Base-by-base conservation (phyloP, 805 yeast species). In the Metschnikowia sp. region DNA sequence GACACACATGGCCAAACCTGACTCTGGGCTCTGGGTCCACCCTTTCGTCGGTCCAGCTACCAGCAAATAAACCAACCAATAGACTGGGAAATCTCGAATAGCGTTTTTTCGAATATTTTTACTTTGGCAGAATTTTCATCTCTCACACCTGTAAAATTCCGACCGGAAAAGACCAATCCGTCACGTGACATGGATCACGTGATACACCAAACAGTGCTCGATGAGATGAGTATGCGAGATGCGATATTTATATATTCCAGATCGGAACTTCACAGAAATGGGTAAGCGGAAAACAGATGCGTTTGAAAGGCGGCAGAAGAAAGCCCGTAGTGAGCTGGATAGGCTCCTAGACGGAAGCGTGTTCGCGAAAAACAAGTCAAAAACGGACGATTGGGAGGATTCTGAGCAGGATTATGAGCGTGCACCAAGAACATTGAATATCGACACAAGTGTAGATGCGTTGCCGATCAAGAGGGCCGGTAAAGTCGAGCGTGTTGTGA, bases 381-480 rank as follows among this genome's bases (percentile, higher is more conserved):
- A 52, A 15, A 58, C 63, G 13, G 64, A 57, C 6, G 56, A 76
- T 48, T 81, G 84, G 85, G 88, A 83, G n/a, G 44, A 84, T 47
- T 84, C 79, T 49, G 95, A 88, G 57, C 87, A 83, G 58, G 91
- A 81, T 46, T 90, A 88, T 57, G 98, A 91, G 62, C 66, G 74
- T 54, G 68, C 62, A 47, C 96, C 97, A 1, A 77, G 98, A 63
- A 58, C 64, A 3, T 66, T 81, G 53, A 66, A 67, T 15, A 65
- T 71, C 10, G 68, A 66, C 10, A 75, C 72, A 6, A 72, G 70
- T 4, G 74, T 71, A 4, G 96, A 87, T 61, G 84, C 86, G 10
- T 74, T 92, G 46, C 98, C 98, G 0, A 87, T 91, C 45, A 86
- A 85, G 58, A 71, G 75, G 4, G 74, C 76, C 12, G 97, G 96